Evolutionary conservation across 306 rosid genomes (phyloP), one percentile per base, ranked within the genome.

Genomic region (Astragalus membranaceus): DNA sequence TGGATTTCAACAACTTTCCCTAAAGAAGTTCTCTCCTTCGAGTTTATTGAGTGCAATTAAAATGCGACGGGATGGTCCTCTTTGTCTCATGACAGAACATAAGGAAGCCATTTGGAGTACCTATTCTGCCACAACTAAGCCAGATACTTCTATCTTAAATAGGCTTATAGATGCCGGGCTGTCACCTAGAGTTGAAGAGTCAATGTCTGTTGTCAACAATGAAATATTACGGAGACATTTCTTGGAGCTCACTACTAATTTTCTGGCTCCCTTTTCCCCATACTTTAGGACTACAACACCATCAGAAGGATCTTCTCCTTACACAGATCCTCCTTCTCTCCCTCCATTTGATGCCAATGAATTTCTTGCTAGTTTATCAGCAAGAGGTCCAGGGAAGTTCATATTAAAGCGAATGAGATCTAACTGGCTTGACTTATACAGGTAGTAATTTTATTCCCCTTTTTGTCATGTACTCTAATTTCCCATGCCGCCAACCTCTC

Each of bases 31-130:
- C 10, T 89, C 96, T 69, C 98, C 96, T 66, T 72, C 91, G 37
- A 90, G 82, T 66, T 80, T 92, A 73, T 81, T 92, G 80, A 92
- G 42, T 78, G 96, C 91, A 3, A 88, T 92, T 83, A 92, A 88
- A 79, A 69, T 90, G 86, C 88, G 84, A 84, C 83, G 93, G 78
- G 96, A 86, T 51, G 98, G 98, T 62, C 98, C 98, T 10, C 96
- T 92, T 71, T 89, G 96, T 82, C 91, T 92, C 74, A 92, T 92
- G 98, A 88, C 96, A 5, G 96, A 89, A 81, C 98, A 92, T 74
- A 92, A 81, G 86, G 98, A 89, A 78, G 96, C 98, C 74, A 84
- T 92, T 64, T 92, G 98, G 98, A 92, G 88, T 79, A 80, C 85
- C 62, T 90, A 90, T 57, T 79, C 93, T 13, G 92, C 98, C 8